Evolutionary conservation across 2,329 filamentous ascomycete species (phyloP).

Genomic region (Bipolaris cookei): DNA sequence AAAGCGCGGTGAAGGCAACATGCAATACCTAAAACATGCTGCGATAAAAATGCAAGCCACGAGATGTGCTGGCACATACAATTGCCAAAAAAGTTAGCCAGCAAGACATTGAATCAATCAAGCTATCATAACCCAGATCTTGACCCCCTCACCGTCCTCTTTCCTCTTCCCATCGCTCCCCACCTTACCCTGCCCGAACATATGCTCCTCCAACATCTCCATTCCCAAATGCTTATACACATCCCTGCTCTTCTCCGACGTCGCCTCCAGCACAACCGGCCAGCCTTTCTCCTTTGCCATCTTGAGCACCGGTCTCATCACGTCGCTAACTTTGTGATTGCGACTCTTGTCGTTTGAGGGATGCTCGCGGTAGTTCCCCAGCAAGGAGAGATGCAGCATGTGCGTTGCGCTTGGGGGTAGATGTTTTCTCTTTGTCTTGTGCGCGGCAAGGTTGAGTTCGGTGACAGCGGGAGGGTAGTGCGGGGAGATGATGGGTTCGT

Average conservation of each 20-base stretch:
- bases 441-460: constrained; percentile 5
- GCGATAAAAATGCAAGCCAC: not conserved
- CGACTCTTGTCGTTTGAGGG: not conserved
- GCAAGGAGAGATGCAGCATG: constrained; percentile 7
- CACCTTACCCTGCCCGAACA: constrained; percentile 4
- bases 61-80: not conserved
- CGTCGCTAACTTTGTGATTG: constrained; percentile 9
- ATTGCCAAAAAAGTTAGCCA: too few species aligned
- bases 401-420: constrained; percentile 3
- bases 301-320: constrained; percentile 11
- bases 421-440: not conserved
- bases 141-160: constrained; percentile 11
- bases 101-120: not conserved
- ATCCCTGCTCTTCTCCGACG: constrained; percentile 5
- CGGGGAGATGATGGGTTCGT: not conserved
- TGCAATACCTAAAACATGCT: not conserved
- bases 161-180: constrained; percentile 3
- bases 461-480: constrained; percentile 2
- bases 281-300: constrained; percentile 13
- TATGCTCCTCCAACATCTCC: constrained; percentile 5
- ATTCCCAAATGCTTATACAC: constrained; percentile 12
- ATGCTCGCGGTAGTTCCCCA: constrained; percentile 12
- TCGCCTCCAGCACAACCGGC: constrained; percentile 13
- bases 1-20: not conserved
- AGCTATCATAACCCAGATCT: constrained; percentile 17